Percentiles rank a stretch among this genome's conserved stretches.
Evolutionary conservation across 2,329 filamentous ascomycete genomes (phyloP).

Genomic region (Phialocephala sp.): DNA sequence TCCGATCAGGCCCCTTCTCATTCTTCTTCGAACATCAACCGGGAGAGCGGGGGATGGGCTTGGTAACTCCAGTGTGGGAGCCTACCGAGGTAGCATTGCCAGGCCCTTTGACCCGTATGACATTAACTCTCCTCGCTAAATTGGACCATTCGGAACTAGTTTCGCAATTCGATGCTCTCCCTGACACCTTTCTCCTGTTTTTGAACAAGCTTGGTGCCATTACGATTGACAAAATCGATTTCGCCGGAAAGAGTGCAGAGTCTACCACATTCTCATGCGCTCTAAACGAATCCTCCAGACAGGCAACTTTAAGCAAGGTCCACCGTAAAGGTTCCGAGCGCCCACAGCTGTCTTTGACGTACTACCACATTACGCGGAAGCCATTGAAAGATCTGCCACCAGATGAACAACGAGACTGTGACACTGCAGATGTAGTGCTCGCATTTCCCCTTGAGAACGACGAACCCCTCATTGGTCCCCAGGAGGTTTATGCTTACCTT

Average conservation of each 20-base stretch:
- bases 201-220: conserved; percentile 13
- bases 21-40: conserved; percentile 32
- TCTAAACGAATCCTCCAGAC: not conserved
- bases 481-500: conserved; percentile 32
- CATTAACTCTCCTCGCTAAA: not conserved
- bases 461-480: conserved; percentile 18
- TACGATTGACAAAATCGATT: not conserved
- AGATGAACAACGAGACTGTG: not conserved
- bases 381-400: not conserved
- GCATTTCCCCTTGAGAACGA: conserved; percentile 32
- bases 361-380: not conserved
- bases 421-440: conserved; percentile 23
- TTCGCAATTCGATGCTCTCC: conserved; percentile 16
- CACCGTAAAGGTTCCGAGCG: not conserved
- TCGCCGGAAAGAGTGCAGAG: not conserved
- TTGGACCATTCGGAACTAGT: conserved; percentile 2
- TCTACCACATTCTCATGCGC: not conserved
- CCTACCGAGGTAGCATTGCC: not conserved
- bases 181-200: conserved; percentile 24
- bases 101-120: not conserved
- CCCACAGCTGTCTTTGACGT: not conserved
- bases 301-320: conserved; percentile 1
- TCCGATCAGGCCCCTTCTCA: conserved; percentile 44
- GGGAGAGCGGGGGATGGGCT: conserved; percentile 18
- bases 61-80: conserved; percentile 2